Conservation (phyloP, 192 early-diverging fungal species). For the Backusella psychrophila region DNA sequence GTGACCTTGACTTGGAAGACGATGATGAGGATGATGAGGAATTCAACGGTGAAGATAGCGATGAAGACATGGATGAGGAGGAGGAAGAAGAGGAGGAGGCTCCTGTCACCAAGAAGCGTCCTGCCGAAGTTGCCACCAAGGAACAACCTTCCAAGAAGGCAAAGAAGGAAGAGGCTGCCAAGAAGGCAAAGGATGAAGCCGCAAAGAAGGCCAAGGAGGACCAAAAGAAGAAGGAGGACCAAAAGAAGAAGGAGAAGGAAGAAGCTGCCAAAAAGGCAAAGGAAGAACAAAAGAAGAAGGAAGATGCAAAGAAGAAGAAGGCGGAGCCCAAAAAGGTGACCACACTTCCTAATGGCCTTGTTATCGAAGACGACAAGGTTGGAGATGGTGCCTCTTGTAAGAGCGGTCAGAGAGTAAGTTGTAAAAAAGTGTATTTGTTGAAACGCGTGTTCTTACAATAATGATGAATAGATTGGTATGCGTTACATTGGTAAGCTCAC, state of each 20-base stretch:
- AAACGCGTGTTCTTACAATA: neutral
- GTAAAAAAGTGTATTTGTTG: conserved; percentile 50
- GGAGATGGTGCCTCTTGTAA: conserved; percentile 46
- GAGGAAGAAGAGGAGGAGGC: conserved; percentile 16
- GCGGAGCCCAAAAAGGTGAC: conserved; percentile 39
- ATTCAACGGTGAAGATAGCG: conserved; percentile 1
- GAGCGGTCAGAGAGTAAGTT: conserved; percentile 38
- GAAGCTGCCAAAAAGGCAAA: conserved; percentile 3
- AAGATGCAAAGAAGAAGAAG: conserved; percentile 16
- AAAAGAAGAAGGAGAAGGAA: conserved; percentile 6
- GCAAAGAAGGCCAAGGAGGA: conserved; percentile 16
- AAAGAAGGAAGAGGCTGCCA: conserved; percentile 18
- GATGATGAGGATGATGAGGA: conserved; percentile 22
- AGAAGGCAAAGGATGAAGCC: neutral
- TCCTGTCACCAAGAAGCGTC: conserved; percentile 33
- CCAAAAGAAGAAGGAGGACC: conserved; percentile 20
- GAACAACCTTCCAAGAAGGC: conserved; percentile 29
- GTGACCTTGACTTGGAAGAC: conserved; percentile 24
- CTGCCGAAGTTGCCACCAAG: conserved; percentile 26
- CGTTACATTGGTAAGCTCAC: conserved; percentile 93
- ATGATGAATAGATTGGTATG: conserved; percentile 53
- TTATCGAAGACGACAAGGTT: conserved; percentile 73
- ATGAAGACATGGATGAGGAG: conserved; percentile 28
- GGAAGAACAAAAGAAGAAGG: conserved; percentile 17
- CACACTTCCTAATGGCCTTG: conserved; percentile 72